These are phyloP conservation scores for Arthrobotrys conoides DNA, from an alignment of 2,329 filamentous ascomycete genomes.

Conservation along the genomic window DNA sequence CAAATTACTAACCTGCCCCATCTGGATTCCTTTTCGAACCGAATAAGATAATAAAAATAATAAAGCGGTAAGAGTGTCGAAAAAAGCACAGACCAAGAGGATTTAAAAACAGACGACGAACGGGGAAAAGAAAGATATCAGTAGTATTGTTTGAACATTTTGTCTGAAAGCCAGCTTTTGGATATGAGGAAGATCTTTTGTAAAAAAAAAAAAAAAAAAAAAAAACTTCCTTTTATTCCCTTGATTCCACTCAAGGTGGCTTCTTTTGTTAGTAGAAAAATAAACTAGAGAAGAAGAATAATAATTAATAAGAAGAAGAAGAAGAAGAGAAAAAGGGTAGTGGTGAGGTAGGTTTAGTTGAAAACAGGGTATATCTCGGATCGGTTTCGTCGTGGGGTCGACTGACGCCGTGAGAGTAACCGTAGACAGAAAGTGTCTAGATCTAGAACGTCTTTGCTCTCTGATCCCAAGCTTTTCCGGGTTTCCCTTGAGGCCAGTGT, in stretches of 20 bases:
- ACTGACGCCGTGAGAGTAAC: slow-evolving; percentile 30
- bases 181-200: neutral
- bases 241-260: slow-evolving; percentile 25
- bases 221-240: slow-evolving; percentile 15
- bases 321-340: neutral
- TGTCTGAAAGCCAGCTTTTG: neutral
- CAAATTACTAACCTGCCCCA: slow-evolving; percentile 22
- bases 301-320: too few species aligned
- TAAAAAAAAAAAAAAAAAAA: neutral
- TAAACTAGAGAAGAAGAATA: neutral
- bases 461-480: slow-evolving; percentile 2
- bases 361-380: slow-evolving; percentile 18
- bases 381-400: slow-evolving; percentile 25
- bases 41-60: neutral
- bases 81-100: neutral
- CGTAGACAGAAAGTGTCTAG: slow-evolving; percentile 46
- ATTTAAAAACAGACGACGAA: neutral
- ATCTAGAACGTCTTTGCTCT: slow-evolving; percentile 23
- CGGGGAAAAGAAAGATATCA: neutral
- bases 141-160: slow-evolving; percentile 6
- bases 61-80: neutral
- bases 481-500: slow-evolving; percentile 11
- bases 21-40: slow-evolving; percentile 5
- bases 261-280: slow-evolving; percentile 2
- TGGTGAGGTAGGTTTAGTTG: neutral